Base-by-base conservation (phyloP, 2,329 filamentous ascomycete genomes). In the Verticillium longisporum region DNA sequence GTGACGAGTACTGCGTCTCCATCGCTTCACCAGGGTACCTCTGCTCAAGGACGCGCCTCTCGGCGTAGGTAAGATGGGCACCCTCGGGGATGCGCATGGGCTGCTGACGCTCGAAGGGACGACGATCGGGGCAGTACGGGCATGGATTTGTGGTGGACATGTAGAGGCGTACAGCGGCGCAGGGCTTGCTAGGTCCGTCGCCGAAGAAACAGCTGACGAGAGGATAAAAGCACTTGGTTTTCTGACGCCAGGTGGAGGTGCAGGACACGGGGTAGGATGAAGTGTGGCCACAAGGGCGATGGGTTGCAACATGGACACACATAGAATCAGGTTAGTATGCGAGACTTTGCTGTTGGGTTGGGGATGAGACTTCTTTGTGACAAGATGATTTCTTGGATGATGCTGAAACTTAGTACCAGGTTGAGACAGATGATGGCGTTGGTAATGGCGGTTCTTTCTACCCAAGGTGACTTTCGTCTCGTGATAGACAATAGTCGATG, bases 191-290 rank as follows among this genome's bases (percentile, higher is more conserved):
- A 5, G 55, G 37, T 7, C 58, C 31, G 32, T 50, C n/a, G 57
- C 64, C 64, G 57, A 61, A 62, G 53, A 65, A n/a, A 38, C 31
- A 55, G 36, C 21, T 14, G 33, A 61, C 37, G 55, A 60, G 2
- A 5, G 61, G 59, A 9, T 62, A 54, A 55, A 61, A 61, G 32
- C 57, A 41, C 10, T 55, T 34, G 3, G 60, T 37, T 14, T 57
- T 56, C 3, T 61, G 33, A 18, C 53, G 50, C 59, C 55, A 61
- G n/a, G 55, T 60, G 3, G 55, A 45, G 36, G 60, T 60, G 38
- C 61, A 60, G 15, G 45, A 59, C n/a, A 65, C 31, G 37, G 34
- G 41, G n/a, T 41, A 18, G 38, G 37, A 54, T 6, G 26, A 32
- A 36, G 55, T 56, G 54, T 66, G 62, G 26, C 56, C 41, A 34